A percentile compares a stretch with the other conserved stretches of the same genome.
These are phyloP conservation scores for Globomyces pollinis-pini DNA, from an alignment of 192 early-diverging fungal genomes.

Conservation along the genomic window DNA sequence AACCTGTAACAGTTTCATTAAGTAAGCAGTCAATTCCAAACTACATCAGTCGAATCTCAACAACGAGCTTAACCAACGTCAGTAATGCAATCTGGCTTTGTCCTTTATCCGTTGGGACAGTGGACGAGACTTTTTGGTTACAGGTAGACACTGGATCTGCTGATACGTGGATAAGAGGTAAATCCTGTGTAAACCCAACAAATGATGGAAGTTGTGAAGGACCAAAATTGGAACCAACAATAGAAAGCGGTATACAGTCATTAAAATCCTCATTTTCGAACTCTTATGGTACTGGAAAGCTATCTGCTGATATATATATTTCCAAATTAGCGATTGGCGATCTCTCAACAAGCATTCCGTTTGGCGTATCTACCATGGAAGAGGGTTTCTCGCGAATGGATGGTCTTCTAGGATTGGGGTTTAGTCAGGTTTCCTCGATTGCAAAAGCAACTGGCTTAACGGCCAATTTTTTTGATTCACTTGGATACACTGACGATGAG, in stretches of 20 bases:
- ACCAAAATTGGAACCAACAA: no score
- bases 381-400: conserved; percentile 2
- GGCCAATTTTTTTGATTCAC: conserved; percentile 7
- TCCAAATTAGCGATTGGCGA: neutral
- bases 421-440: neutral
- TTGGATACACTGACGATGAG: conserved; percentile 6
- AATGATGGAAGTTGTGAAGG: no score
- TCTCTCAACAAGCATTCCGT: neutral
- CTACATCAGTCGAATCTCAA: no score
- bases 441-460: neutral
- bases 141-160: conserved; percentile 13
- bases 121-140: neutral
- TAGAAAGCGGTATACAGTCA: neutral
- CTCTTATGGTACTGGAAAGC: neutral
- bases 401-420: neutral
- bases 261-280: neutral
- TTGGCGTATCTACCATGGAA: conserved; percentile 10
- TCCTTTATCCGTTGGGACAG: neutral
- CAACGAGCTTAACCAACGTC: neutral
- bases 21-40: no score
- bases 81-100: neutral
- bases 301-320: neutral
- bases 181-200: neutral
- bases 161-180: conserved; percentile 7
- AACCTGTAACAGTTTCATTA: no score